Evolutionary conservation across 768 basidiomycete genomes (phyloP), one percentile per base, ranked within the genome.

Genomic region (Mycena rebaudengoi): DNA sequence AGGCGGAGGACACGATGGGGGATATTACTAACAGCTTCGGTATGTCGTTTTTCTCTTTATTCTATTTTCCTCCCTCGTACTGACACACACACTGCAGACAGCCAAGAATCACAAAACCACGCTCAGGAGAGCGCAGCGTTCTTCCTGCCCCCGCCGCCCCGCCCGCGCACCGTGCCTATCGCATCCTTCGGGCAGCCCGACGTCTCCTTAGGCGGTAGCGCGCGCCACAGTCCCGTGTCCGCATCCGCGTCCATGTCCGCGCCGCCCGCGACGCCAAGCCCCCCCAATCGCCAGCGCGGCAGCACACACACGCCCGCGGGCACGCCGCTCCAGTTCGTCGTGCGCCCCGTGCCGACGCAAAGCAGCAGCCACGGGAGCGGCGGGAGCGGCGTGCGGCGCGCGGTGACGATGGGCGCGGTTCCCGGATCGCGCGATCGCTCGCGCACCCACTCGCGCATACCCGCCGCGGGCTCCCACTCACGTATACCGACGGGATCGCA

Each of bases 21-120:
- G 83, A 85, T 66, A 84, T 85, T 46, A 85, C 83, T 3, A 85
- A 85, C 57, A 77, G 82, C 50, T 84, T 66, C 43, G 72, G 32
- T 45, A 41, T 41, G 73, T 67, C 56, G 53, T 49, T 48, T 7
- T 18, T 35, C 23, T 30, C 45, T 18, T 48, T 52, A 30, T n/a
- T n/a, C n/a, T n/a, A n/a, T n/a, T n/a, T n/a, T n/a, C n/a, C n/a
- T n/a, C n/a, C n/a, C n/a, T n/a, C n/a, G n/a, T n/a, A n/a, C n/a
- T n/a, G n/a, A n/a, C n/a, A n/a, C n/a, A n/a, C n/a, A n/a, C n/a
- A n/a, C n/a, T n/a, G n/a, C 13, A 52, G 56, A 48, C 48, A 43
- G 23, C 45, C 58, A 54, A 49, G 49, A 62, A 5, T 41, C 56
- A 26, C 62, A 20, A n/a, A n/a, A n/a, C n/a, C n/a, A n/a, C 43